These are phyloP conservation scores for Cladophialophora immunda DNA, from an alignment of 2,329 filamentous ascomycete species.

Conservation along the genomic window DNA sequence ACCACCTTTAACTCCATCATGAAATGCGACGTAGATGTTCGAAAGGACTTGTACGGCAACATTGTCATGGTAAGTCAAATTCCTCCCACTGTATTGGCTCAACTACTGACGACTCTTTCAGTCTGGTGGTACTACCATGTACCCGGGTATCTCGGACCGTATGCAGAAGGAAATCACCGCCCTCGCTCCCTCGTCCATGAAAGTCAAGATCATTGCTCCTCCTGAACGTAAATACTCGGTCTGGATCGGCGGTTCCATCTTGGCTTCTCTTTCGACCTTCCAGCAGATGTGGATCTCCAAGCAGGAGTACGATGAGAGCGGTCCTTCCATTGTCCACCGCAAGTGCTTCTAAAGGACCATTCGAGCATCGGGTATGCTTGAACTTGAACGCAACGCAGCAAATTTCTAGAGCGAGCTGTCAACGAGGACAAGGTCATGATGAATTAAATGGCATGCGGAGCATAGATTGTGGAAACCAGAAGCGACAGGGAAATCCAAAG, in stretches of 20 bases:
- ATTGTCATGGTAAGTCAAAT: constrained; percentile 94
- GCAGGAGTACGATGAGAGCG: constrained; percentile 99
- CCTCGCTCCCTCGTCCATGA: constrained; percentile 99
- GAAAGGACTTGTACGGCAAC: constrained; percentile 99
- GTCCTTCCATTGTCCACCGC: constrained; percentile 98
- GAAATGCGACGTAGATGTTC: constrained; percentile 99
- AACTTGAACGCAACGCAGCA: constrained; percentile 29
- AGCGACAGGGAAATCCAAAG: constrained; percentile 26
- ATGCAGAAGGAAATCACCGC: constrained; percentile 99
- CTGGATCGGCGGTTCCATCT: constrained; percentile 99
- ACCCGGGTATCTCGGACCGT: constrained; percentile 99
- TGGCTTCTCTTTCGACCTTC: constrained; percentile 99
- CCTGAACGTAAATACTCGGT: constrained; percentile 99
- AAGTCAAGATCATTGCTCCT: constrained; percentile 99
- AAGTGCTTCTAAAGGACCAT: constrained; percentile 93
- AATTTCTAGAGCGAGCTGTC: constrained; percentile 34
- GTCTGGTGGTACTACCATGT: constrained; percentile 99
- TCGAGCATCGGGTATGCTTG: constrained; percentile 33
- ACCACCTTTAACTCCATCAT: constrained; percentile 99
- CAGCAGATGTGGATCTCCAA: constrained; percentile 99
- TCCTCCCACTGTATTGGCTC: neutral
- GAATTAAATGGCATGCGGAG: constrained; percentile 34
- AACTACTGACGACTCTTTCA: constrained; percentile 51
- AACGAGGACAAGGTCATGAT: constrained; percentile 39
- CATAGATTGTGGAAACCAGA: constrained; percentile 34